phyloP scores from a whole-genome alignment of 208 protist species.

The Trypanosoma lewisi region DNA sequence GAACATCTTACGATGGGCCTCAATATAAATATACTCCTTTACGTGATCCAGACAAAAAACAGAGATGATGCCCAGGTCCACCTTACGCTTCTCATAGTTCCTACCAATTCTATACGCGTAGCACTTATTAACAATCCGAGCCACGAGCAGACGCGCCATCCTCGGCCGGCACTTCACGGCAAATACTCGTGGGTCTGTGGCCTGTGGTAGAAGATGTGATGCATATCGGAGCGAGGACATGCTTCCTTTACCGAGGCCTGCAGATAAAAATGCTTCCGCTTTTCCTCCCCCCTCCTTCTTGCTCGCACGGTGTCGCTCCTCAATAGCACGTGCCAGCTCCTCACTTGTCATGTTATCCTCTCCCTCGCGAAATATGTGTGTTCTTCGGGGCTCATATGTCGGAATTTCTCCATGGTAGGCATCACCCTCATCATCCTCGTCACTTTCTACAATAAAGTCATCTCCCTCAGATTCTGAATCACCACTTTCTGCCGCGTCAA shows the following conservation, averaged over 20 bases:
- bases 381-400: slow-evolving; percentile 25
- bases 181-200: slow-evolving; percentile 89
- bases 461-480: slow-evolving; percentile 31
- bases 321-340: slow-evolving; percentile 73
- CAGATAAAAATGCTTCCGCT: slow-evolving; percentile 24
- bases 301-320: slow-evolving; percentile 45
- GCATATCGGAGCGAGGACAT: slow-evolving; percentile 71
- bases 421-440: slow-evolving; percentile 38
- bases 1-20: slow-evolving; percentile 87
- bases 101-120: slow-evolving; percentile 78
- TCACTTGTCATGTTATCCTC: slow-evolving; percentile 71
- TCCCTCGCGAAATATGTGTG: slow-evolving; percentile 62
- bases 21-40: slow-evolving; percentile 92
- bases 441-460: slow-evolving; percentile 46
- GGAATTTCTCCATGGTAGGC: slow-evolving; percentile 15
- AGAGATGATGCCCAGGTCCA: slow-evolving; percentile 91
- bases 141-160: slow-evolving; percentile 82
- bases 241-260: slow-evolving; percentile 31
- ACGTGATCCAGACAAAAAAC: slow-evolving; percentile 90
- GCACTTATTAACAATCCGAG: slow-evolving; percentile 92
- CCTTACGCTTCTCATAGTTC: slow-evolving; percentile 74
- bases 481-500: slow-evolving; percentile 44
- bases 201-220: slow-evolving; percentile 70
- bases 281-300: slow-evolving; percentile 20
- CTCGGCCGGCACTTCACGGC: slow-evolving; percentile 82